Conservation (phyloP, 140 eudicot genomes). For the Anethum foeniculum region DNA sequence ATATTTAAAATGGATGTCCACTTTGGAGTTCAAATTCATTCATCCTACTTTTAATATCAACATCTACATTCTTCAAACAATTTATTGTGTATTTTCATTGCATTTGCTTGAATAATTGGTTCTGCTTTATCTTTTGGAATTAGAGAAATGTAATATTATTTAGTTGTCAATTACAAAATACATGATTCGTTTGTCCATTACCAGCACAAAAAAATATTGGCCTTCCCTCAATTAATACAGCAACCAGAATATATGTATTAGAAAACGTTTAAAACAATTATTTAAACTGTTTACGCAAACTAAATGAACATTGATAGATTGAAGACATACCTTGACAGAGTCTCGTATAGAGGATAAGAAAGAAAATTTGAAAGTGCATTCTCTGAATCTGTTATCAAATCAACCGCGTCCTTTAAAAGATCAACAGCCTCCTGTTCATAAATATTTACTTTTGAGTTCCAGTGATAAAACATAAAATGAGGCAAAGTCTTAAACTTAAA, state of each 20-base stretch:
- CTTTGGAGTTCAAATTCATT: not conserved
- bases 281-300: not conserved
- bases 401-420: constrained; percentile 72
- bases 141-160: not conserved
- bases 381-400: constrained; percentile 70
- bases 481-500: not conserved
- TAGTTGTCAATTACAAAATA: not conserved
- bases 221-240: not conserved
- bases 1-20: not conserved
- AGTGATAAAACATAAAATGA: not conserved
- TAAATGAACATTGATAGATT: not conserved
- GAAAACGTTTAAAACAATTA: not conserved
- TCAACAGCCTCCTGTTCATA: constrained; percentile 58
- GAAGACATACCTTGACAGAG: constrained; percentile 57
- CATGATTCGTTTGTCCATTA: not conserved
- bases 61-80: not conserved
- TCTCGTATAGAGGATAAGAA: constrained; percentile 61
- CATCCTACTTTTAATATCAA: not conserved
- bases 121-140: not conserved
- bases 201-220: not conserved
- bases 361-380: constrained; percentile 51
- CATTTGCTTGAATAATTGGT: not conserved
- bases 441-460: not conserved
- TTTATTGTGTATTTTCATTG: not conserved
- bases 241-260: not conserved